Percentiles rank a stretch among this genome's conserved stretches.
Evolutionary conservation across 2,329 filamentous ascomycete genomes (phyloP).

Genomic region (Pseudogymnoascus verrucosus): DNA sequence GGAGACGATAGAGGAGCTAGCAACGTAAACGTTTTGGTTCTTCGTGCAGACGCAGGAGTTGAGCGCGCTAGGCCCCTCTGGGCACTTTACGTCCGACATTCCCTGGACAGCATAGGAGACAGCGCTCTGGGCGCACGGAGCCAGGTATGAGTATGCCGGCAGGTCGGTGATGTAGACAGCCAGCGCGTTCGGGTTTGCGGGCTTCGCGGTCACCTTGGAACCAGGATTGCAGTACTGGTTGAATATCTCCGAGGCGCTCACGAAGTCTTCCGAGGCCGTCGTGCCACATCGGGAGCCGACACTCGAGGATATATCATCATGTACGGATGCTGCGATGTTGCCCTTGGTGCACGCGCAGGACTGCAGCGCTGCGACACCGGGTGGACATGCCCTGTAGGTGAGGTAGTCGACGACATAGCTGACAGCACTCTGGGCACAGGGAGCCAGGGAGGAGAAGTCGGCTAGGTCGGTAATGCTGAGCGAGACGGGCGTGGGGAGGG

Average conservation of each 20-base stretch:
- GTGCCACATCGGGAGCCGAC: conserved; percentile 38
- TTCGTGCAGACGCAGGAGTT: conserved; percentile 47
- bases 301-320: conserved; percentile 29
- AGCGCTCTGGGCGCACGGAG: conserved; percentile 35
- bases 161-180: conserved; percentile 44
- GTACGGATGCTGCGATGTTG: neutral
- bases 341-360: conserved; percentile 42
- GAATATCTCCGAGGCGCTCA: conserved; percentile 38
- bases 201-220: conserved; percentile 10
- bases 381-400: conserved; percentile 37
- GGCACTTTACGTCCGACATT: conserved; percentile 30
- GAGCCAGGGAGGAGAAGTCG: conserved; percentile 32
- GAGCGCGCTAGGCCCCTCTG: conserved; percentile 33
- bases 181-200: conserved; percentile 34
- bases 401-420: conserved; percentile 36
- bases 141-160: conserved; percentile 34
- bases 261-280: conserved; percentile 40
- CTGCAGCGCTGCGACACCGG: conserved; percentile 38
- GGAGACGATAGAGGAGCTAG: conserved; percentile 37
- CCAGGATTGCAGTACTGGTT: conserved; percentile 42
- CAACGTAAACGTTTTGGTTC: conserved; percentile 37
- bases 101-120: conserved; percentile 32
- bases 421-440: conserved; percentile 41
- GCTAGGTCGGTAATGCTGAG: conserved; percentile 11
- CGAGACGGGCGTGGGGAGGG: conserved; percentile 7